Percentiles rank a stretch among this genome's conserved stretches.
Evolutionary conservation across 306 rosid species (phyloP).

Genomic region (Senna siamea): DNA sequence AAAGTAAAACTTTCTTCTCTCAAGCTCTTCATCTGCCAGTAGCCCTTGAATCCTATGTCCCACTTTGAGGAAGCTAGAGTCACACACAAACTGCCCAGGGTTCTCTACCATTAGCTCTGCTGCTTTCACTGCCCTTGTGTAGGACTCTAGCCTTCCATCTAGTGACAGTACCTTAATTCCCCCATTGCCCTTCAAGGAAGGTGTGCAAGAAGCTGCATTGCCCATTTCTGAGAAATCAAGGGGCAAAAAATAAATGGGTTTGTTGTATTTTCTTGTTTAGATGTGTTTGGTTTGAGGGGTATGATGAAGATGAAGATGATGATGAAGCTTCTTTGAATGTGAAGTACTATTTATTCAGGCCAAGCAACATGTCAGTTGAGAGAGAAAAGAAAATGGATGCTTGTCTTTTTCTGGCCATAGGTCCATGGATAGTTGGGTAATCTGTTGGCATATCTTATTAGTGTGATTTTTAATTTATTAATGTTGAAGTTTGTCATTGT

Average conservation of each 20-base stretch:
- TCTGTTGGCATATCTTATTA: constrained; percentile 46
- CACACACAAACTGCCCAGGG: constrained; percentile 75
- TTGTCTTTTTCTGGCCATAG: constrained; percentile 43
- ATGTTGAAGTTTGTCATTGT: constrained; percentile 35
- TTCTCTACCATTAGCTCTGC: constrained; percentile 72
- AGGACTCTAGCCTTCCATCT: constrained; percentile 66
- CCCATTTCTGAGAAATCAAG: no score
- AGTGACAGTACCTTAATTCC: constrained; percentile 51
- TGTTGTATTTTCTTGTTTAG: no score
- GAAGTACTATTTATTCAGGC: constrained; percentile 45
- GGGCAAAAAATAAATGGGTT: no score
- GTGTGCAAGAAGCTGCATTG: constrained; percentile 74
- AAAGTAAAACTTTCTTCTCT: constrained; percentile 60
- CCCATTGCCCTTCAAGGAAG: constrained; percentile 54
- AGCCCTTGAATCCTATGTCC: constrained; percentile 84
- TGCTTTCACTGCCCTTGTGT: constrained; percentile 62
- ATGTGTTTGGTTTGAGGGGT: no score
- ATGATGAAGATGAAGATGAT: background rate
- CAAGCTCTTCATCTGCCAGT: constrained; percentile 64
- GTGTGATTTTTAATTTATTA: constrained; percentile 4
- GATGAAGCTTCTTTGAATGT: constrained; percentile 27
- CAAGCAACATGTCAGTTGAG: constrained; percentile 34
- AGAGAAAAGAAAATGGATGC: constrained; percentile 15
- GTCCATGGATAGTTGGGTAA: constrained; percentile 39
- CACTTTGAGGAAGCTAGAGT: constrained; percentile 67